A percentile compares a stretch with the other conserved stretches of the same genome.
These are phyloP conservation scores for Pyrus pyrifolia DNA, from an alignment of 306 rosid genomes.

Conservation along the genomic window DNA sequence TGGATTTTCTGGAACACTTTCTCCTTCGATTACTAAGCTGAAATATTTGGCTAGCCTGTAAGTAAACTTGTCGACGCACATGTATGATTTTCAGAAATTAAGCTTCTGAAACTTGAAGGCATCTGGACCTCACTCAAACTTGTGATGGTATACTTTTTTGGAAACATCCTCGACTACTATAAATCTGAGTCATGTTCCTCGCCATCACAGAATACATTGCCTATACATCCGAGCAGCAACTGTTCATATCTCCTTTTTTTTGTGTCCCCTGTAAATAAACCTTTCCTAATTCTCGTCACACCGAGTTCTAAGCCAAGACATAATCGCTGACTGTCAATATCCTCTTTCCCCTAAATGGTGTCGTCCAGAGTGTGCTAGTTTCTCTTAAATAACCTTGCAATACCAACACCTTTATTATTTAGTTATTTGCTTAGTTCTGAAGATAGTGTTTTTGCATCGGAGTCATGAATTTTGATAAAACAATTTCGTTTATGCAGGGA, in stretches of 20 bases:
- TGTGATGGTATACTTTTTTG: neutral
- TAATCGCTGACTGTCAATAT: too few relatives aligned
- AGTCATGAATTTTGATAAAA: neutral
- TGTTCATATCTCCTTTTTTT: too few relatives aligned
- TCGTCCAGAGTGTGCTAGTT: too few relatives aligned
- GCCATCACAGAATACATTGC: neutral
- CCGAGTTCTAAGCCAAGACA: too few relatives aligned
- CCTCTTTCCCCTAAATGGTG: too few relatives aligned
- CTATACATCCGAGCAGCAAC: too few relatives aligned
- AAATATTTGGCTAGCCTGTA: constrained; percentile 72
- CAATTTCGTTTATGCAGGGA: constrained; percentile 45
- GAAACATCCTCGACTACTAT: neutral
- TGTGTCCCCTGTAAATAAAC: too few relatives aligned
- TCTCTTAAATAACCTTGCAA: too few relatives aligned
- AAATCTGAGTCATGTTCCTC: neutral
- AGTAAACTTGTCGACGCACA: constrained; percentile 19
- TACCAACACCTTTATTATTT: neutral
- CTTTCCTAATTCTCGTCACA: too few relatives aligned
- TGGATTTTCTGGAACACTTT: constrained; percentile 76
- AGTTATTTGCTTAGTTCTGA: neutral
- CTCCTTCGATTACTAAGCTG: constrained; percentile 67
- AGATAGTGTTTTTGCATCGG: neutral
- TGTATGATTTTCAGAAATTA: too few relatives aligned
- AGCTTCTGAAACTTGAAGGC: too few relatives aligned
- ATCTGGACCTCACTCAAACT: neutral